Conservation (phyloP, 768 basidiomycete species). For the Pleurotus ostreatus region DNA sequence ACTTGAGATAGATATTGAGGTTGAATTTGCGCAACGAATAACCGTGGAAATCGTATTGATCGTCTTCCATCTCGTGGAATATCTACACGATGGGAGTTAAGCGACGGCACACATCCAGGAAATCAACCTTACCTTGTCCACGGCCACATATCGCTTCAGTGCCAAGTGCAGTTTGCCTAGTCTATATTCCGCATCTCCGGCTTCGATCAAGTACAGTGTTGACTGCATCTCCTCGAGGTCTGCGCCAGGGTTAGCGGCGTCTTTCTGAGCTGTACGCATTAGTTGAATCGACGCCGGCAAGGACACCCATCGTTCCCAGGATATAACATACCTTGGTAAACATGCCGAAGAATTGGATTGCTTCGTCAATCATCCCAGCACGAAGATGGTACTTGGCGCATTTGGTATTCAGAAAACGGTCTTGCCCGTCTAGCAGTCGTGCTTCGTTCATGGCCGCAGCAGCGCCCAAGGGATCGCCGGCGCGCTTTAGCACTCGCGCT, state of each 20-base stretch:
- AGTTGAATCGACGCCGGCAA: neutral
- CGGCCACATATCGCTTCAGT: constrained; percentile 76
- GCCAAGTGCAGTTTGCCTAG: constrained; percentile 70
- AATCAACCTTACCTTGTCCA: constrained; percentile 56
- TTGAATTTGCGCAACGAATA: constrained; percentile 91
- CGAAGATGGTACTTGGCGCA: constrained; percentile 86
- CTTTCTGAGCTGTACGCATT: constrained; percentile 60
- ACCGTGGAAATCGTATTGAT: constrained; percentile 97
- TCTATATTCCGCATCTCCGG: constrained; percentile 67
- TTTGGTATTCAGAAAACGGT: constrained; percentile 93
- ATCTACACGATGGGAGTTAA: constrained; percentile 26
- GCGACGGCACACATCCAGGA: neutral
- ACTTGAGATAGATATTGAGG: constrained; percentile 84
- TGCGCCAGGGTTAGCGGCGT: constrained; percentile 61
- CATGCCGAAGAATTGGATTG: constrained; percentile 66
- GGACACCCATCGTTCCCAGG: neutral
- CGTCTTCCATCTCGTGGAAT: constrained; percentile 87
- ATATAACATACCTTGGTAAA: constrained; percentile 78
- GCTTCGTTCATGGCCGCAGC: constrained; percentile 78
- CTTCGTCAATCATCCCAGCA: constrained; percentile 77
- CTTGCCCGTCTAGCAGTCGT: constrained; percentile 84
- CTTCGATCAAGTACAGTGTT: constrained; percentile 78
- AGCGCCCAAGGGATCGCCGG: constrained; percentile 76
- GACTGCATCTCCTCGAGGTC: constrained; percentile 98
- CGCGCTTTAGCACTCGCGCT: constrained; percentile 81